Base-by-base conservation (phyloP, 2,329 filamentous ascomycete species). In the Parastagonospora avenae region DNA sequence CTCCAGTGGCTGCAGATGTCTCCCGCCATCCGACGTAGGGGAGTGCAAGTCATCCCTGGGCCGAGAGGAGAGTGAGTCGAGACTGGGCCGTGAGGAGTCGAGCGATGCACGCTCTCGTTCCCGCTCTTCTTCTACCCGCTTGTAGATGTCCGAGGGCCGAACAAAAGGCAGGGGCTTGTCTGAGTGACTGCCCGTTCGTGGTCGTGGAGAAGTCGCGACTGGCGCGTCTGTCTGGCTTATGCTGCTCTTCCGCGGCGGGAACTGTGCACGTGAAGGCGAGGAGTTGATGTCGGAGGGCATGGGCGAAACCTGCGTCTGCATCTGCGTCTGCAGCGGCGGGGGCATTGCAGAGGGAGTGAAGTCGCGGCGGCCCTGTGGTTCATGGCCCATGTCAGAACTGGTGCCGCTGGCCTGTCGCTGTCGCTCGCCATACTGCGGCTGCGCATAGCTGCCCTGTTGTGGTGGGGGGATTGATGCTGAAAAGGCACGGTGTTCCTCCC, bases 101-200 rank as follows among this genome's bases (percentile, higher is more conserved):
- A 83, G 72, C 1, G 83, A 84, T 48, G 79, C 78, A 32, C 80
- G 75, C 58, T 83, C 80, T 58, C 76, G 81, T 54, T 83, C 79
- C 46, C 79, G 80, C 57, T 90, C 88, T 59, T 90, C 87, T 45
- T 84, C 84, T 70, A 88, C 80, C 5, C 88, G 84, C 64, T 83
- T 87, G 70, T 93, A 92, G 36, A 92, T 87, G 59, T 95, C 90
- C 10, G 88, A 83, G 1, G 91, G 89, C 32, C 89, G 81, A 48
- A 91, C 80, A 59, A 93, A 86, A 0, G 86, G 82, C 15, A 84
- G 73, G 1, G 83, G 70, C 60, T 86, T 86, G 42, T 76, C 68
- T 32, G 79, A 59, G 24, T 73, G 74, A 50, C 58, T 64, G 40
- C 62, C 59, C 2, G 69, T 57, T 28, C 62, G 65, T 28, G 64